These are phyloP conservation scores for Bonia amplexicaulis DNA, from an alignment of 176 grass and related monocot genomes.

Conservation along the genomic window DNA sequence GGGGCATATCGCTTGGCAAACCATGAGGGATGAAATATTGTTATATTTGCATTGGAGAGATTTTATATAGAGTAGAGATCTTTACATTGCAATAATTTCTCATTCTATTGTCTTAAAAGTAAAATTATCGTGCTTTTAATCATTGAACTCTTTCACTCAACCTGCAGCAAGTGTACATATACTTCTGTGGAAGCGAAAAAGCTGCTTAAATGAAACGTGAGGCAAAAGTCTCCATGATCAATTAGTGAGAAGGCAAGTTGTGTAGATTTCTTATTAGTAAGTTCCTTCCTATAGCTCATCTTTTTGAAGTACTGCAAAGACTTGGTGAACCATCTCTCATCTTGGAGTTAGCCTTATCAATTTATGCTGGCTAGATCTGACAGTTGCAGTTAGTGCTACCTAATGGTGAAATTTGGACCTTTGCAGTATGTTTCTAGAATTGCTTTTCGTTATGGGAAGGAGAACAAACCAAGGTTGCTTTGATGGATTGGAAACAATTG, in stretches of 20 bases:
- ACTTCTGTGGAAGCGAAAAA: constrained; percentile 92
- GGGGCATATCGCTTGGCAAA: too few relatives aligned
- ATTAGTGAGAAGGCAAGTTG: not conserved
- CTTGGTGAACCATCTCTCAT: not conserved
- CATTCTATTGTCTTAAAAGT: not conserved
- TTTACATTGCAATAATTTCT: not conserved
- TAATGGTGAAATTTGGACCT: not conserved
- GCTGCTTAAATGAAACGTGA: constrained; percentile 68
- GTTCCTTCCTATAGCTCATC: not conserved
- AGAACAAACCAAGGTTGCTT: not conserved
- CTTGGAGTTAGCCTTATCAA: not conserved
- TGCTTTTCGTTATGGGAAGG: not conserved
- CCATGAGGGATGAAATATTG: too few relatives aligned
- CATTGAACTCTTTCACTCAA: not conserved
- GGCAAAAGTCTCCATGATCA: not conserved
- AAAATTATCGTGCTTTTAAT: not conserved
- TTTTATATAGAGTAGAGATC: constrained; percentile 22
- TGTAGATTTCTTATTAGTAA: not conserved
- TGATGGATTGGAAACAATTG: not conserved
- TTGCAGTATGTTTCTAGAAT: not conserved
- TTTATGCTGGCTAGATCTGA: not conserved
- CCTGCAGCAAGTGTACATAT: constrained; percentile 90
- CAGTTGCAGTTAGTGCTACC: not conserved
- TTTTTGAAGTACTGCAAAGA: not conserved
- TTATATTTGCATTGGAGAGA: constrained; percentile 2